Base-by-base conservation (phyloP, 257 asterid species). In the Solanum sparsipilum region DNA sequence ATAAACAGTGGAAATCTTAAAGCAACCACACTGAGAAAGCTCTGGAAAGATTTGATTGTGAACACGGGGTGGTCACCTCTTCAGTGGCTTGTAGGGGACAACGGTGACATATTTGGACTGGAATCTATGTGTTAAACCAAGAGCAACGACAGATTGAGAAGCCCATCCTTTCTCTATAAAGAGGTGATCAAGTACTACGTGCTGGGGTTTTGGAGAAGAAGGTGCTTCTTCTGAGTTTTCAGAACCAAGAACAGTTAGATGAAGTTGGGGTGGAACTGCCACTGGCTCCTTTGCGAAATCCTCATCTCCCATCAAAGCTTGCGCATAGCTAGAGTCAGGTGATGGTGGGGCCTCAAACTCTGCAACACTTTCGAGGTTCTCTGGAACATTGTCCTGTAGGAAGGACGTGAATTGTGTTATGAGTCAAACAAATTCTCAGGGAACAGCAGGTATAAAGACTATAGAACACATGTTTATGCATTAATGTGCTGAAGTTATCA, bases 311-410 rank as follows among this genome's bases (percentile, higher is more conserved):
- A 92, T 92, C 86, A 93, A 92, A 65, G 84, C 75, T 87, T 94
- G 97, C 83, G 91, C 73, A 88, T 95, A 96, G 93, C 98, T 95
- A 13, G 95, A 93, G 83, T 94, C 97, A 9, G 99, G 99, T 52
- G 99, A 96, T 70, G 93, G 91, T 32, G 98, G 98, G 34, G 95
- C 95, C 92, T 96, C 99, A 27, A 96, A 96, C 91, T 95, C 98
- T 6, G 91, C 94, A 32, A 94, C 95, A 85, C 96, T 93, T 25
- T 93, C 96, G 7, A 94, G 96, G 92, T 93, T 95, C 86, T 96
- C 98, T 0, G 98, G 94, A n/a, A 94, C 93, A 83, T 91, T 92
- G 68, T 92, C 95, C 98, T 96, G 89, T 15, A 87, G 71, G 90
- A 88, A 81, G 67, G 15, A 38, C 9, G 86, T 34, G 1, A 1